Evolutionary conservation across 2,329 filamentous ascomycete genomes (phyloP), one percentile per base, ranked within the genome.

Genomic region (Drechslera avenae): DNA sequence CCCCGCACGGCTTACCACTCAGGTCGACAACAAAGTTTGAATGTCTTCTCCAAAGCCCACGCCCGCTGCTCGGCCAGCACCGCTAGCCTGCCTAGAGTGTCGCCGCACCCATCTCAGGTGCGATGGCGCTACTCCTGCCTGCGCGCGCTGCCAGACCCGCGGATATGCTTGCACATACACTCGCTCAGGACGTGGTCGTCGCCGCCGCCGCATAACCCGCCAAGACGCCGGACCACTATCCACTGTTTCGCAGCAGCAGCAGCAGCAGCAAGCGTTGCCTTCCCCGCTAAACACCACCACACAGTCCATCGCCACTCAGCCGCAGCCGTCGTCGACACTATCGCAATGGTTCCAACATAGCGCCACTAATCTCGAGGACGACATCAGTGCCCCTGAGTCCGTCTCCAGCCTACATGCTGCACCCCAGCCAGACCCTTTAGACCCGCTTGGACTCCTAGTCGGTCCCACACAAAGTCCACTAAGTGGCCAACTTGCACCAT

Each of bases 81-180:
- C 64, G 14, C 42, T 66, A 17, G 79, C 79, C n/a, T 81, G 79
- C 56, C 67, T 79, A 14, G 72, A 75, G 32, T 81, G 79, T 50
- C 74, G 79, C 17, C 72, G 68, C 3, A 68, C 75, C 8, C 79
- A 81, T 56, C 63, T 80, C 33, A 79, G 78, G 54, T 81, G 79
- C 56, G 76, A 80, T 54, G 78, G 73, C 12, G 68, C 66, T n/a
- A 68, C 71, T 18, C 79, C 78, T 4, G 35, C 37, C 3, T 68
- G 67, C n/a, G 78, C 76, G n/a, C 69, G 78, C 10, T 81, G 79
- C 52, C 36, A 52, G 4, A 57, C 66, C 5, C 69, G 74, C 19
- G 64, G 65, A 5, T 71, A 69, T 17, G 56, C 69, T 3, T 81
- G 79, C 49, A 62, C 69, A 12, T 81, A 81, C 61, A 68, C 76